Evolutionary conservation across 495 filamentous ascomycete species (phyloP).

Genomic region (Podospora anserina): DNA sequence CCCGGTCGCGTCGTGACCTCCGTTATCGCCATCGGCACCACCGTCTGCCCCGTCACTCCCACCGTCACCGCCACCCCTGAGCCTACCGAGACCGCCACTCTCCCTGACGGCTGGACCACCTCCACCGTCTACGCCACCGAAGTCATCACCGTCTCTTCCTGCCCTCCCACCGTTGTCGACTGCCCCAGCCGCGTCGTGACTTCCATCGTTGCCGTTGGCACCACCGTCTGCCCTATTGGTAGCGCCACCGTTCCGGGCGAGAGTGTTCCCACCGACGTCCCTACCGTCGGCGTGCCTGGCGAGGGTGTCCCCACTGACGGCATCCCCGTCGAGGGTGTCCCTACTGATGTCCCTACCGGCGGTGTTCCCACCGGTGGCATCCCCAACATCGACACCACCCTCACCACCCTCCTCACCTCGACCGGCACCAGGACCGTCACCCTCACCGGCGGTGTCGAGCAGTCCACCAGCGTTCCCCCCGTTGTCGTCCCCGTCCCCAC

Average conservation of each 20-base stretch:
- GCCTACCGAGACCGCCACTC: constrained; percentile 23
- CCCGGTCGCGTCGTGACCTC: constrained; percentile 55
- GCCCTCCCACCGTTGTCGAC: constrained; percentile 55
- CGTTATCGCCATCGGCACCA: constrained; percentile 58
- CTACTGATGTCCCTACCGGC: constrained; percentile 35
- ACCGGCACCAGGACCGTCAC: constrained; percentile 11
- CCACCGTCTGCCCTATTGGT: constrained; percentile 57
- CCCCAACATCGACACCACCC: constrained; percentile 7
- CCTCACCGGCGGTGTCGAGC: not conserved
- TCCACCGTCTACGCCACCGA: constrained; percentile 60
- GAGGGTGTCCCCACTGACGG: constrained; percentile 18
- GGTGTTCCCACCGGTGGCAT: constrained; percentile 18
- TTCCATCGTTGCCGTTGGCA: constrained; percentile 57
- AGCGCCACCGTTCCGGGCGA: constrained; percentile 28
- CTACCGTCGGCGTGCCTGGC: constrained; percentile 20
- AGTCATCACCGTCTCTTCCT: constrained; percentile 56
- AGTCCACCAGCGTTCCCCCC: constrained; percentile 5
- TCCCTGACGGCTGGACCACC: constrained; percentile 42
- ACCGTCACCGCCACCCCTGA: constrained; percentile 7
- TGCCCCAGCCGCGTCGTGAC: constrained; percentile 57
- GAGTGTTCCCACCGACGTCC: constrained; percentile 31
- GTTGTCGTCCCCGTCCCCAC: constrained; percentile 10
- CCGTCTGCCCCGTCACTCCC: constrained; percentile 43
- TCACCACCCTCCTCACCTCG: constrained; percentile 8
- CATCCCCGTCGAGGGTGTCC: not conserved